A percentile compares a stretch with the other conserved stretches of the same genome.
phyloP scores from a whole-genome alignment of 768 basidiomycete genomes.

The Saitozyma sp. region DNA sequence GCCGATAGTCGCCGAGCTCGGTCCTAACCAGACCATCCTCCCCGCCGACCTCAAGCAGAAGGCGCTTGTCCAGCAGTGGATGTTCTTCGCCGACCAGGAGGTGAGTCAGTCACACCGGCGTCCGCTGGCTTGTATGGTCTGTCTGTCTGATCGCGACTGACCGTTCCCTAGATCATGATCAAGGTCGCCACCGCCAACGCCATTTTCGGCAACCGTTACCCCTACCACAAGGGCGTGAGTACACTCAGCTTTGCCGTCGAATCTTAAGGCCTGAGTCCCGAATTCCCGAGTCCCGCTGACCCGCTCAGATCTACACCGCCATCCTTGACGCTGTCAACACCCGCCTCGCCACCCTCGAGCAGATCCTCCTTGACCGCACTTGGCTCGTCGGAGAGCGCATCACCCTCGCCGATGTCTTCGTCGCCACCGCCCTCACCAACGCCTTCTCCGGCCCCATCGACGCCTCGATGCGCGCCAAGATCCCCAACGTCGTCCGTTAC shows the following conservation, averaged over 20 bases:
- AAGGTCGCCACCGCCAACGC: constrained; percentile 58
- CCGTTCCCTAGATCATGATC: constrained; percentile 36
- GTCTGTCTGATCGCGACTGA: neutral
- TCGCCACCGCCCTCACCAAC: constrained; percentile 64
- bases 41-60: constrained; percentile 66
- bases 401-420: constrained; percentile 81
- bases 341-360: constrained; percentile 68
- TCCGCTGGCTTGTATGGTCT: neutral
- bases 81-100: constrained; percentile 70
- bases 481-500: constrained; percentile 78
- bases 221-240: constrained; percentile 73
- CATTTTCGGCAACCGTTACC: constrained; percentile 53
- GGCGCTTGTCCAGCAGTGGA: constrained; percentile 84
- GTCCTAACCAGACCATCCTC: constrained; percentile 76
- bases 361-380: constrained; percentile 72
- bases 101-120: constrained; percentile 49
- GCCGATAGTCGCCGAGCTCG: constrained; percentile 67
- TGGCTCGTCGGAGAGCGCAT: constrained; percentile 93
- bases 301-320: constrained; percentile 39
- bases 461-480: constrained; percentile 63
- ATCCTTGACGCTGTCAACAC: constrained; percentile 54
- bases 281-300: too few species aligned
- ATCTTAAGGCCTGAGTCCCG: neutral
- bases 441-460: constrained; percentile 64
- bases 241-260: neutral